Base-by-base conservation (phyloP, 2,329 filamentous ascomycete genomes). In the Biscogniauxia mediterranea region DNA sequence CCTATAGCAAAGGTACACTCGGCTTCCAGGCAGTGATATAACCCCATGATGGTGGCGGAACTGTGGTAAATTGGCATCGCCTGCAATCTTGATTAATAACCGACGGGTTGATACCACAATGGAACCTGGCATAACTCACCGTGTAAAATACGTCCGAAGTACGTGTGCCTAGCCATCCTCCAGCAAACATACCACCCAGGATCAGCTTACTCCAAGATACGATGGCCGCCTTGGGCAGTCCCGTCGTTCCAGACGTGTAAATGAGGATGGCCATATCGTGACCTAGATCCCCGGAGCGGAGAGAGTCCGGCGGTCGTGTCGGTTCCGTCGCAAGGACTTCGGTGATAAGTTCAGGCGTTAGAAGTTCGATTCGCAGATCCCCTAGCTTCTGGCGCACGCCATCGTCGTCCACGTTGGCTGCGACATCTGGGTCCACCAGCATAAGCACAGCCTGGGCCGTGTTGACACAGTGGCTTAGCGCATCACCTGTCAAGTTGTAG, bases 11-110 rank as follows among this genome's bases (percentile, higher is more conserved):
- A 78, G 0, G 92, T 90, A 46, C 81, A 83, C 51, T 88, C 89
- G 0, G 77, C 76, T 58, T 82, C 74, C 32, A 95, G 74, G 23
- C 85, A 83, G 54, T 85, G 80, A 54, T 82, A 75, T 60, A 93
- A 84, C 23, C 89, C 91, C 52, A 96, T 81, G 6, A 95, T 68
- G 4, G 85, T 79, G 13, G 90, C 93, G 0, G 92, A 92, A 50
- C 89, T 89, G 78, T 97, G 93, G 72, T 97, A 96, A 6, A 97
- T 81, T 0, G 93, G 93, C 91, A 97, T 96, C 60, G 89, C 89
- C 88, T 91, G 62, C 20, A 64, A 56, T 55, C 56, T 60, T 8
- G 21, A 25, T 61, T 32, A 62, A 55, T 61, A 11, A 60, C 26
- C 5, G 32, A 25, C 42, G 3, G 42, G 17, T 6, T 2, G n/a